Percentiles rank a stretch among this genome's conserved stretches.
Conservation (phyloP, 352 stramenopile genomes). For the Globisporangium yorkense region DNA sequence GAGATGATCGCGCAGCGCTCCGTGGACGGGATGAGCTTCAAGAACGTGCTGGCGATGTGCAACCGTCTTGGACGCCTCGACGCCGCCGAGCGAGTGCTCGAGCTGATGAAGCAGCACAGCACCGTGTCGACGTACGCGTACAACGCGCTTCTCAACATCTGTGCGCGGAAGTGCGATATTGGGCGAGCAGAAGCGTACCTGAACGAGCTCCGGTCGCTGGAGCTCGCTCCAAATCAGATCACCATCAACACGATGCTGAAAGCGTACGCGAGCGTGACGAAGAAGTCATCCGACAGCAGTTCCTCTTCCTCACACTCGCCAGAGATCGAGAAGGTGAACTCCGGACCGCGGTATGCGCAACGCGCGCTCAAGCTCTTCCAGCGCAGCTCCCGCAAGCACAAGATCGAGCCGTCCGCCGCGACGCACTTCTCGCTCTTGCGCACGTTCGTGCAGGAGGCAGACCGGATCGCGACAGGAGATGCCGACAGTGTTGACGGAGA, state of each 20-base stretch:
- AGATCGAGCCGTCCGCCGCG: constrained; percentile 18
- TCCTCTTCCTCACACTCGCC: not conserved
- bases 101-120: constrained; percentile 25
- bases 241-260: constrained; percentile 58
- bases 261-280: constrained; percentile 16
- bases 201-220: constrained; percentile 28
- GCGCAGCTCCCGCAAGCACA: constrained; percentile 1
- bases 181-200: constrained; percentile 24
- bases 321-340: not conserved
- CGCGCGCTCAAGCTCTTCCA: constrained; percentile 22
- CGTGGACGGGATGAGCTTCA: constrained; percentile 24
- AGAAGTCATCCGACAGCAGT: not conserved
- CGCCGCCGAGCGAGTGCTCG: constrained; percentile 28
- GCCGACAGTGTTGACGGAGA: constrained; percentile 7
- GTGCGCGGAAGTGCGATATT: constrained; percentile 24
- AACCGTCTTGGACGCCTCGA: constrained; percentile 23
- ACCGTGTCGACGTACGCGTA: constrained; percentile 19
- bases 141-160: constrained; percentile 45
- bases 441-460: constrained; percentile 38
- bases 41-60: constrained; percentile 31
- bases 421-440: constrained; percentile 53
- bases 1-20: constrained; percentile 20
- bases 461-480: constrained; percentile 6
- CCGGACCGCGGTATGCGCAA: constrained; percentile 16
- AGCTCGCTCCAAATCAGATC: constrained; percentile 24